Conservation (phyloP, 305 asterid genomes). For the Plantago coronopus region DNA sequence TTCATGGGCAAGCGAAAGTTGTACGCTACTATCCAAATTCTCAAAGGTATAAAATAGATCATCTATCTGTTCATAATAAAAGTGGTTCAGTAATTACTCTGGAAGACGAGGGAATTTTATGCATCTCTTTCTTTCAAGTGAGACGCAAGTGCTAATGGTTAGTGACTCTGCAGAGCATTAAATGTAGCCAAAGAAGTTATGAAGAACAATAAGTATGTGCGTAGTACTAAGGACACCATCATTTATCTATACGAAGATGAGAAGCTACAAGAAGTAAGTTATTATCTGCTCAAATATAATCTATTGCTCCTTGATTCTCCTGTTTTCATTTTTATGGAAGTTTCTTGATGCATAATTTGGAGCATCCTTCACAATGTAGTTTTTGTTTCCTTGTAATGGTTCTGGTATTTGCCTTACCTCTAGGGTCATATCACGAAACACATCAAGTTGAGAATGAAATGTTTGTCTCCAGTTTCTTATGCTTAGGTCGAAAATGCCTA, state of each 20-base stretch:
- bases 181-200: constrained; percentile 72
- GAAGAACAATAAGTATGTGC: constrained; percentile 66
- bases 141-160: constrained; percentile 24
- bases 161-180: constrained; percentile 50
- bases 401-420: constrained; percentile 4
- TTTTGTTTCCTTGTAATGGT: neutral
- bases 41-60: constrained; percentile 50
- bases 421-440: too few relatives aligned
- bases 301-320: constrained; percentile 14
- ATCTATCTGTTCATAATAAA: constrained; percentile 11
- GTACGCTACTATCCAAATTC: constrained; percentile 79
- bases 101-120: constrained; percentile 2
- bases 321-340: constrained; percentile 17
- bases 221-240: constrained; percentile 58
- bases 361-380: constrained; percentile 15
- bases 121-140: constrained; percentile 12
- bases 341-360: constrained; percentile 10
- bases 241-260: constrained; percentile 65
- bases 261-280: constrained; percentile 79
- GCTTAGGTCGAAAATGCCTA: neutral
- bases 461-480: neutral
- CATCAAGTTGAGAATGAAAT: constrained; percentile 1
- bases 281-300: constrained; percentile 1
- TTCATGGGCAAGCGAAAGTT: constrained; percentile 85
- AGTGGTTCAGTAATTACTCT: neutral